Base-by-base conservation (phyloP, 352 stramenopile genomes). In the Globisporangium polare region DNA sequence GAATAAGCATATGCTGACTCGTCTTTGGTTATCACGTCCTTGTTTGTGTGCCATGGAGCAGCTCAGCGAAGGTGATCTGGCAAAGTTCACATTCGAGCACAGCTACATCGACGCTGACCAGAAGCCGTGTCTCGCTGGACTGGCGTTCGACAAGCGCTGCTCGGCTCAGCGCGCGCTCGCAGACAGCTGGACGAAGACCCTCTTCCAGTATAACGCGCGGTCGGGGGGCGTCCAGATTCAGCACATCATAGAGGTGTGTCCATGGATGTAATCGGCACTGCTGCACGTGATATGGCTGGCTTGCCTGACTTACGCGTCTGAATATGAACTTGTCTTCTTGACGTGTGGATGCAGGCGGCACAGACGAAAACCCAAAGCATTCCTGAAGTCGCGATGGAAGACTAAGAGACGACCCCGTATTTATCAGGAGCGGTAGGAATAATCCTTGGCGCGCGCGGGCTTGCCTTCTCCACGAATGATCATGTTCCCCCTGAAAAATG, bases 131-230 rank as follows among this genome's bases (percentile, higher is more conserved):
- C 61, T 94, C 31, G 67, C 66, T 1, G 80, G 79, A n/a, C 55
- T 94, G 29, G 52, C 53, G 15, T 92, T 93, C 58, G 60, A 86
- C 26, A 89, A 83, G 46, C 77, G 86, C 15, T 96, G 86, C 50
- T 96, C 87, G 15, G 78, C 86, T 15, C 86, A 95, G 54, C 79
- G 87, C 26, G 87, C 85, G 3, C 74, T 96, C 24, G 77, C 87
- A 1, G 87, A 96, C 55, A 96, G 87, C 65, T 96, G 87, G 87
- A 96, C 87, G 24, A 96, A 96, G 61, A 90, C 94, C 65, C 60
- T 91, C 45, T 94, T 94, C 61, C 85, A 94, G 63, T 86, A 78
- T 57, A 83, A 88, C 24, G 81, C 81, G n/a, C 74, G 77, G 10
- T 80, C 69, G 6, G 76, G 77, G 27, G 81, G 83, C 5, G 49